These are phyloP conservation scores for Myriosclerotinia duriaeana DNA, from an alignment of 2,329 filamentous ascomycete genomes.

Conservation along the genomic window DNA sequence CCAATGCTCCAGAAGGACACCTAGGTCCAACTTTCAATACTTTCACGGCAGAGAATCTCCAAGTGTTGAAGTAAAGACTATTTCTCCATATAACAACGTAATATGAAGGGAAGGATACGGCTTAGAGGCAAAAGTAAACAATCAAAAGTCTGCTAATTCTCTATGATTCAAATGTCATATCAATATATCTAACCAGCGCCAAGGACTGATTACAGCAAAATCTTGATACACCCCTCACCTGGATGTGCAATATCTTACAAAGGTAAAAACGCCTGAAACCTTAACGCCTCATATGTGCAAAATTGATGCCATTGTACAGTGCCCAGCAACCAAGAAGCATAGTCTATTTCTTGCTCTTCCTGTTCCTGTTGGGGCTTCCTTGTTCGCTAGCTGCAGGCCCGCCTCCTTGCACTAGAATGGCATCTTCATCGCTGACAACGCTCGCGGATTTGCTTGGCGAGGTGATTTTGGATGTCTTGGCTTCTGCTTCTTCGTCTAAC, in stretches of 20 bases:
- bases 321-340: background rate
- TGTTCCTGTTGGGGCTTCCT: constrained; percentile 53
- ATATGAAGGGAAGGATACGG: background rate
- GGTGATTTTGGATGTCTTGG: constrained; percentile 43
- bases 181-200: background rate
- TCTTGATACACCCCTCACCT: background rate
- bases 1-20: background rate
- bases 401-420: constrained; percentile 68
- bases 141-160: background rate
- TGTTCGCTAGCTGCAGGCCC: constrained; percentile 30
- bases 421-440: constrained; percentile 65
- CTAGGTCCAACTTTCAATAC: background rate
- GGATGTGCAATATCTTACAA: constrained; percentile 17
- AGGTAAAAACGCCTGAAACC: constrained; percentile 13
- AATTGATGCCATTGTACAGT: constrained; percentile 21
- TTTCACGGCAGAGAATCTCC: background rate
- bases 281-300: constrained; percentile 11
- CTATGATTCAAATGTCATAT: background rate
- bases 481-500: constrained; percentile 61
- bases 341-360: constrained; percentile 64
- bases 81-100: background rate
- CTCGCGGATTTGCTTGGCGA: constrained; percentile 45
- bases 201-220: background rate
- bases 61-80: background rate
- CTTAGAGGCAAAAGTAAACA: background rate